Percentiles rank a stretch among this genome's conserved stretches.
These are phyloP conservation scores for Skeletonema marinoi DNA, from an alignment of 108 stramenopile genomes.

Conservation along the genomic window DNA sequence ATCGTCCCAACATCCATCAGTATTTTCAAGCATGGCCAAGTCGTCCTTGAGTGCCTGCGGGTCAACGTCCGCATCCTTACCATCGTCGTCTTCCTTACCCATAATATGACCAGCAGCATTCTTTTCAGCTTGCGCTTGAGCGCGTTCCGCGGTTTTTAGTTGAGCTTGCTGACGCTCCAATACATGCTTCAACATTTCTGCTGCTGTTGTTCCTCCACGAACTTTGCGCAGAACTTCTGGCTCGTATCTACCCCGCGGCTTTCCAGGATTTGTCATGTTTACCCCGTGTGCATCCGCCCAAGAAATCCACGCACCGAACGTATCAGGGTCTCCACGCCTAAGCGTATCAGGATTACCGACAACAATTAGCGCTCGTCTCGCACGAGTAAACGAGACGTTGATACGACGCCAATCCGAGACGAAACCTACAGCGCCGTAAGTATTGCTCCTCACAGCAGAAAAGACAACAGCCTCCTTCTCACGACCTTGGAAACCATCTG, in stretches of 20 bases:
- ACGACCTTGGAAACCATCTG: slow-evolving; percentile 99
- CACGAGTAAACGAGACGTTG: slow-evolving; percentile 99
- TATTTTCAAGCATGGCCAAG: slow-evolving; percentile 70
- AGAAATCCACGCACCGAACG: slow-evolving; percentile 87
- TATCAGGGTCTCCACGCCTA: slow-evolving; percentile 86
- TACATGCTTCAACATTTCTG: slow-evolving; percentile 92
- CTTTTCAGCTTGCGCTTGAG: slow-evolving; percentile 80
- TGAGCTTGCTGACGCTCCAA: slow-evolving; percentile 89
- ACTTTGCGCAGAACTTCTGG: slow-evolving; percentile 91
- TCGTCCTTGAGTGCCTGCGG: slow-evolving; percentile 74
- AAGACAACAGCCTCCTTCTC: slow-evolving; percentile 99
- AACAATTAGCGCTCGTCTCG: slow-evolving; percentile 90
- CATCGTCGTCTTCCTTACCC: slow-evolving; percentile 67
- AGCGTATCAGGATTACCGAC: slow-evolving; percentile 93
- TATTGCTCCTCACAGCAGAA: slow-evolving; percentile 95
- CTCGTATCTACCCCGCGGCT: slow-evolving; percentile 87
- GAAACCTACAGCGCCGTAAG: slow-evolving; percentile 94
- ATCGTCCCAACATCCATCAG: slow-evolving; percentile 90
- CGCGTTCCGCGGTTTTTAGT: slow-evolving; percentile 75
- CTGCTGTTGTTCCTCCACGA: slow-evolving; percentile 92
- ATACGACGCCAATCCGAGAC: slow-evolving; percentile 97
- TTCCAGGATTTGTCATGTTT: slow-evolving; percentile 90
- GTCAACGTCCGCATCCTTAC: slow-evolving; percentile 44
- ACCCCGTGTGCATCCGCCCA: slow-evolving; percentile 92
- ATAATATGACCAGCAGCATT: slow-evolving; percentile 88